Evolutionary conservation across 2,329 filamentous ascomycete genomes (phyloP), one percentile per base, ranked within the genome.

Genomic region (Whalleya microplaca): DNA sequence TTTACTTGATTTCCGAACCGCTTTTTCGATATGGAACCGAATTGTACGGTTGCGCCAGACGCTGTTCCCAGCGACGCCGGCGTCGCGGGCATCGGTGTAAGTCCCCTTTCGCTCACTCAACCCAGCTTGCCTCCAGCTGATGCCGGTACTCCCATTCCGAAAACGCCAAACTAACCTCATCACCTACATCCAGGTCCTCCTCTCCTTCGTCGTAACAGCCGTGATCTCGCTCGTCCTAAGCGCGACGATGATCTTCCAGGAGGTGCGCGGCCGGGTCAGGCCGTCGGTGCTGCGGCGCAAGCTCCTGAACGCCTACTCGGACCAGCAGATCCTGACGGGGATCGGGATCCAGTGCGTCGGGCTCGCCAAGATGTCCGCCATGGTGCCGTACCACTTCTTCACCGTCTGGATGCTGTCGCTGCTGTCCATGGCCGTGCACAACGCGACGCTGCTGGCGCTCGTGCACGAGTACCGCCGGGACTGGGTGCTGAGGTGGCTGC

Each of bases 311-410:
- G 80, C 83, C 59, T 85, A 88, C 73, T 85, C 82, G 18, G 86
- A 90, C 71, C 86, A 89, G 67, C 86, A 89, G 71, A 85, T 89
- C 69, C 75, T 89, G 52, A 86, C 85, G 18, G 86, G 87, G 41
- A 88, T 89, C 68, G 85, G 83, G n/a, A 83, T 90, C 54, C 86
- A 89, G 69, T 78, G 77, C 54, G 78, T 89, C 21, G 87, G 83
- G 0, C 78, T 90, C 1, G 82, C 82, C 3, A 84, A 85, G 66
- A 80, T 83, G 67, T 72, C 79, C 45, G 75, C 76, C 4, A 80
- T 89, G 69, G 79, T 86, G 0, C 80, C 85, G 0, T 90, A 90
- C 68, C 86, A 90, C 72, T 88, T 89, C 75, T 89, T 89, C 74
- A 80, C 89, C 52, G 82, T 89, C 62, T 89, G 86, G 86, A 86